phyloP scores from a whole-genome alignment of 345 rosid genomes.

The Anacardium occidentale region DNA sequence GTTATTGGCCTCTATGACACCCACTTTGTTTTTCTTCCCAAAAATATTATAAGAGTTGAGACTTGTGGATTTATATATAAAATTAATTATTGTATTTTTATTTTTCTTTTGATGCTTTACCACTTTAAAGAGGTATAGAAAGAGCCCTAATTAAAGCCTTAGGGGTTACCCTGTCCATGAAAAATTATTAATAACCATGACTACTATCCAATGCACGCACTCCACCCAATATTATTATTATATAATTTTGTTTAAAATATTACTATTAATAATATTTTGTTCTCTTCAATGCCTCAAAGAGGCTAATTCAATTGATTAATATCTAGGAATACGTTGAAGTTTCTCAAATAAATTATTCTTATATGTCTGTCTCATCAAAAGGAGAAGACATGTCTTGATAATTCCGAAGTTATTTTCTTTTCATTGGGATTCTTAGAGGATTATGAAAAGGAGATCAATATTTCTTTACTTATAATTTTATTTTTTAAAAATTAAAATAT shows the following conservation, averaged over 20 bases:
- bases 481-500: too few relatives aligned
- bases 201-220: neutral
- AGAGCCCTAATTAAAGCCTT: neutral
- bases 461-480: too few relatives aligned
- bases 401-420: too few relatives aligned
- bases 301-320: constrained; percentile 3
- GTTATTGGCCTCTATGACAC: constrained; percentile 12
- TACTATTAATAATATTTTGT: too few relatives aligned
- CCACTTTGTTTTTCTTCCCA: neutral
- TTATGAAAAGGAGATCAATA: too few relatives aligned
- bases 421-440: too few relatives aligned
- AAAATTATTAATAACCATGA: neutral
- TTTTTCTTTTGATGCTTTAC: constrained; percentile 23
- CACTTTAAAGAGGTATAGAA: constrained; percentile 23
- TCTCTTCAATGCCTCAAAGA: constrained; percentile 8
- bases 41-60: neutral
- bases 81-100: neutral
- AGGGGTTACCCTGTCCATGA: neutral
- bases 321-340: neutral
- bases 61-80: neutral
- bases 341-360: neutral
- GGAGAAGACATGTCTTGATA: neutral
- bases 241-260: too few relatives aligned
- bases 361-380: neutral
- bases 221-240: neutral